phyloP scores from a whole-genome alignment of 2,329 filamentous ascomycete species.

The Penicillium sp. region DNA sequence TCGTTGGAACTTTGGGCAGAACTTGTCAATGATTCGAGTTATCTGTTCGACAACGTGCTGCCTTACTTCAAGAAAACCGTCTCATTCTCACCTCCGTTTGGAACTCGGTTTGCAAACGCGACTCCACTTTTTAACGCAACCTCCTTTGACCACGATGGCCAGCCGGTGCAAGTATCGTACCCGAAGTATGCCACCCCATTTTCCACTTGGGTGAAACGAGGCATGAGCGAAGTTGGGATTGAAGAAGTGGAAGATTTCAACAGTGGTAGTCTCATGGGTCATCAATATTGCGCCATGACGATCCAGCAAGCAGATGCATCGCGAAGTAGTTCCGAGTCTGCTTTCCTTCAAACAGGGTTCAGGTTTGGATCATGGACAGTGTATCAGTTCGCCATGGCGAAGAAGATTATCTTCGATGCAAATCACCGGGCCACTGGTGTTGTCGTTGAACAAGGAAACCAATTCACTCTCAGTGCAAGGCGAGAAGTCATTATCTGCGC shows the following conservation, averaged over 20 bases:
- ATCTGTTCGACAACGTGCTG: slow-evolving; percentile 27
- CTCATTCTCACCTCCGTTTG: slow-evolving; percentile 32
- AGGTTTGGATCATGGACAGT: slow-evolving; percentile 35
- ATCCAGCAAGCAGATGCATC: slow-evolving; percentile 49
- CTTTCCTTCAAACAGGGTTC: slow-evolving; percentile 33
- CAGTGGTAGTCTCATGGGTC: slow-evolving; percentile 46
- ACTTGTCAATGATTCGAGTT: slow-evolving; percentile 33
- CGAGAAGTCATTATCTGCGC: slow-evolving; percentile 54
- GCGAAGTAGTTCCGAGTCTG: slow-evolving; percentile 52
- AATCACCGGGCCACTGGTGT: slow-evolving; percentile 49
- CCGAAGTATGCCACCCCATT: slow-evolving; percentile 42
- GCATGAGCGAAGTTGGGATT: slow-evolving; percentile 45
- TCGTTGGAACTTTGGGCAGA: slow-evolving; percentile 38
- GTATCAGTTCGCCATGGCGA: slow-evolving; percentile 47
- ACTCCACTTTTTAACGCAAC: slow-evolving; percentile 27
- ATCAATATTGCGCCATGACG: slow-evolving; percentile 47
- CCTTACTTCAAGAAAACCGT: slow-evolving; percentile 28
- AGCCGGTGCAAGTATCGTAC: slow-evolving; percentile 47
- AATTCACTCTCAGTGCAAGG: slow-evolving; percentile 50
- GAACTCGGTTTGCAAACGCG: slow-evolving; percentile 18
- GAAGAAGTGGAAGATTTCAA: slow-evolving; percentile 42
- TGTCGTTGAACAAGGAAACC: slow-evolving; percentile 39
- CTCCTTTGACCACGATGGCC: slow-evolving; percentile 32
- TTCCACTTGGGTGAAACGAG: slow-evolving; percentile 39
- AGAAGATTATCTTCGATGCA: slow-evolving; percentile 54